Evolutionary conservation across 306 rosid genomes (phyloP), one percentile per base, ranked within the genome.

Genomic region (Astragalus membranaceus): DNA sequence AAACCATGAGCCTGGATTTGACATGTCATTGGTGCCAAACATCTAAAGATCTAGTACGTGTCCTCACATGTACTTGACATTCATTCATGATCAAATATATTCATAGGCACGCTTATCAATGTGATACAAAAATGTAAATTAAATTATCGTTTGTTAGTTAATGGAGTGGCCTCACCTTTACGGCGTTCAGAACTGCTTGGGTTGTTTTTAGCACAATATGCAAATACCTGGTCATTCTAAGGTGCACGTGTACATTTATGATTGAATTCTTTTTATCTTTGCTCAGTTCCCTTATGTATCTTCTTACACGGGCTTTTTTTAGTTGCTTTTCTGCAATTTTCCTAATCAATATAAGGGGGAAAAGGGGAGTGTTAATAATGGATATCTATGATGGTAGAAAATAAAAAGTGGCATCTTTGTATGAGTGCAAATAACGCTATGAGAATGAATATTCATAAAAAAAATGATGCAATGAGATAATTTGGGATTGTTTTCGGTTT

Each of bases 11-110:
- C 41, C 8, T 36, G 3, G 36, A 69, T 16, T 53, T 3, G 64
- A 12, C 64, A n/a, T 23, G 43, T 53, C 42, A 26, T 41, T 41
- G 23, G 30, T 69, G 26, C 74, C 74, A 53, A 69, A 54, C 74
- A 67, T 6, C 11, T 7, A 8, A 7, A 39, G 44, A 39, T 9
- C 4, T 12, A 42, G n/a, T 42, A 42, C 13, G 48, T 42, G 48
- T 39, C 48, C 1, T 39, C 44, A 39, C 44, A 7, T 39, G 44
- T 39, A 39, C 44, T 39, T 39, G 44, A 39, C 44, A 39, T 26
- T 23, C 2, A 23, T n/a, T 26, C 30, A 26, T 26, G 30, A 26
- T 26, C 3, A 26, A 26, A 26, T 26, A 2, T 1, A 26, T 26
- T 26, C 41, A 36, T 36, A 41, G 48, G 48, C 33, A 4, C 64